phyloP scores from a whole-genome alignment of 805 yeast species.

The Zygoascus flipseniorum region DNA sequence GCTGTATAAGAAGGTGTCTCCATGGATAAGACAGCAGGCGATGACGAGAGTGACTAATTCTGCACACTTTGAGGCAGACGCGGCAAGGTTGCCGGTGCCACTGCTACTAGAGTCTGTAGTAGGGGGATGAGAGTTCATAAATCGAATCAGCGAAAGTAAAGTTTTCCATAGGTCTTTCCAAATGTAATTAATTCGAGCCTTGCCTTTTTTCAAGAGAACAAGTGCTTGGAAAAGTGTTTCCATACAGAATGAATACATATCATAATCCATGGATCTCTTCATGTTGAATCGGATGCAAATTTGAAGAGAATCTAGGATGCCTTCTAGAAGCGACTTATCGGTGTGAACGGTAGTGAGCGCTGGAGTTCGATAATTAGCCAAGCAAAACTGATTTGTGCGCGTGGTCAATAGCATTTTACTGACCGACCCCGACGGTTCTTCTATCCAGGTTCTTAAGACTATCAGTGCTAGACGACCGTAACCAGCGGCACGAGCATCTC shows the following conservation, averaged over 20 bases:
- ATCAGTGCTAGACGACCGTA: constrained; percentile 27
- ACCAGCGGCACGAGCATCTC: constrained; percentile 17
- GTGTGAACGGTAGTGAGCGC: constrained; percentile 20
- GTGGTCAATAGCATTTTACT: constrained; percentile 4
- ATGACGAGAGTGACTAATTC: constrained; percentile 17
- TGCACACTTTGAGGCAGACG: constrained; percentile 9
- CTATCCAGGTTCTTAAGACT: constrained; percentile 26
- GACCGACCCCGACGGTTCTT: constrained; percentile 15
- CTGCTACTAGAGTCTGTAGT: neutral
- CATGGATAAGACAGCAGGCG: constrained; percentile 24
- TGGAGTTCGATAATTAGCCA: constrained; percentile 20
- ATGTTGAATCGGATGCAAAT: constrained; percentile 27
- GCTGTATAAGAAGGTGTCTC: constrained; percentile 26
- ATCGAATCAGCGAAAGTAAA: constrained; percentile 23
- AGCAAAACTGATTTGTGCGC: constrained; percentile 8
- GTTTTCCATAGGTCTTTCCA: constrained; percentile 34
- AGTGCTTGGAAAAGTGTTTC: constrained; percentile 19
- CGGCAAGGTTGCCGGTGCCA: neutral
- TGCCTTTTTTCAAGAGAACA: constrained; percentile 9
- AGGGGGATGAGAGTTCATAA: constrained; percentile 18
- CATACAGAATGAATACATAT: constrained; percentile 22
- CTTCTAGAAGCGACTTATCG: constrained; percentile 25
- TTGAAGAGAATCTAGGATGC: constrained; percentile 27
- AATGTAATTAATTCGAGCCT: constrained; percentile 22
- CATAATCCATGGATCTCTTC: constrained; percentile 21